phyloP scores from a whole-genome alignment of 139 green algal genomes.

The Tetradesmus obliquus region DNA sequence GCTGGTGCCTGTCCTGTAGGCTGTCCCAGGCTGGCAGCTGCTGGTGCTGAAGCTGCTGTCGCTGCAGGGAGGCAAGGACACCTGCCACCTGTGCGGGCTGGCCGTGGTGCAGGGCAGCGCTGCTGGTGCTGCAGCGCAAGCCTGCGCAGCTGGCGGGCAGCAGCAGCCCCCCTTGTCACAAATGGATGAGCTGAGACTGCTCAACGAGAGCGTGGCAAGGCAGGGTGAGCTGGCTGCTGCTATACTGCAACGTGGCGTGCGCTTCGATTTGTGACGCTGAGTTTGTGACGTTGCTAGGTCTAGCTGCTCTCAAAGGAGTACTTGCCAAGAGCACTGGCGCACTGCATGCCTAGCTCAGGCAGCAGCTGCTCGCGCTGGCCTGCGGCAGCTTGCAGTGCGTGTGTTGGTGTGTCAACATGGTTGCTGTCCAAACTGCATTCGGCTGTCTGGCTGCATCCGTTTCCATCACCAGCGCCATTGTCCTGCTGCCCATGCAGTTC shows the following conservation, averaged over 20 bases:
- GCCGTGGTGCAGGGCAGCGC: neutral
- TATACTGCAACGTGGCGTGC: neutral
- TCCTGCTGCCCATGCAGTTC: neutral
- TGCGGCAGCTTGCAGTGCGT: no score
- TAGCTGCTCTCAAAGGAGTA: no score
- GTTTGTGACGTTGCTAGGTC: no score
- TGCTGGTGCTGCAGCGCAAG: neutral
- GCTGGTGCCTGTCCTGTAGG: neutral
- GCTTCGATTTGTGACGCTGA: no score
- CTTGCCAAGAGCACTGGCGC: no score
- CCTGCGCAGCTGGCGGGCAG: neutral
- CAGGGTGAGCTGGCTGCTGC: conserved; percentile 6
- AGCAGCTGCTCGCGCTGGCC: no score
- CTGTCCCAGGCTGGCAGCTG: neutral
- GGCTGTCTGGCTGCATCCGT: no score
- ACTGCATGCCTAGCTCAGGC: no score
- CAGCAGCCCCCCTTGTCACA: conserved; percentile 28
- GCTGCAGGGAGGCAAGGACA: conserved; percentile 21
- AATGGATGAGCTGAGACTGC: conserved; percentile 35
- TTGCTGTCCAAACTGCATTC: no score
- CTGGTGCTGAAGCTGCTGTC: conserved; percentile 44
- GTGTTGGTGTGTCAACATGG: neutral
- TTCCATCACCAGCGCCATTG: neutral
- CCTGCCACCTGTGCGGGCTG: neutral
- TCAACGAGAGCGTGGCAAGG: neutral